A percentile compares a stretch with the other conserved stretches of the same genome.
Conservation (phyloP, 257 asterid genomes). For the Salvia miltiorrhiza region DNA sequence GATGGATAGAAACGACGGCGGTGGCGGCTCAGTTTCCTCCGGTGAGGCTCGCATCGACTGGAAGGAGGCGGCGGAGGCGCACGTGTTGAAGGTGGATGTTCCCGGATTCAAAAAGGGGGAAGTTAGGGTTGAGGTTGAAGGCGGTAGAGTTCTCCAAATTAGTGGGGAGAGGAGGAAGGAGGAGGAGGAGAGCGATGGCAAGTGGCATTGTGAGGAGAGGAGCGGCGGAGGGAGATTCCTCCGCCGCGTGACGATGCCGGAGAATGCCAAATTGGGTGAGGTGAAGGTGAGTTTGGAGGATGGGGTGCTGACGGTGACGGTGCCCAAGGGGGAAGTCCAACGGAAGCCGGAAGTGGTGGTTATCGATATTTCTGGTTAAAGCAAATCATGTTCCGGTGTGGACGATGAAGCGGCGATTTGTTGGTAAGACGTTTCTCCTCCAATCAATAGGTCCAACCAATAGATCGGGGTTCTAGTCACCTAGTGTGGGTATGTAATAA, state of each 20-base stretch:
- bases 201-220: neutral
- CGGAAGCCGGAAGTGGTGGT: too few species aligned
- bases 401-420: too few species aligned
- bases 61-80: neutral
- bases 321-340: too few species aligned
- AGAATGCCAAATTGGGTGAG: conserved; percentile 14
- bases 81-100: neutral
- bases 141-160: neutral
- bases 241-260: conserved; percentile 26
- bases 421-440: too few species aligned
- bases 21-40: too few species aligned
- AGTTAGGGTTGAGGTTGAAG: neutral
- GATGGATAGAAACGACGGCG: neutral
- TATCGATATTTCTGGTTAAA: too few species aligned
- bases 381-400: too few species aligned
- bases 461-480: too few species aligned
- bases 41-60: neutral
- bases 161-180: conserved; percentile 23
- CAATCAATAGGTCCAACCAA: too few species aligned
- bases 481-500: too few species aligned
- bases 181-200: conserved; percentile 12
- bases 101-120: neutral
- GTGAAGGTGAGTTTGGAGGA: conserved; percentile 23
- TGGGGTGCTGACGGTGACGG: too few species aligned
- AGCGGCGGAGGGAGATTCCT: conserved; percentile 25